Base-by-base conservation (phyloP, 495 filamentous ascomycete species). In the Aspergillus hancockii region DNA sequence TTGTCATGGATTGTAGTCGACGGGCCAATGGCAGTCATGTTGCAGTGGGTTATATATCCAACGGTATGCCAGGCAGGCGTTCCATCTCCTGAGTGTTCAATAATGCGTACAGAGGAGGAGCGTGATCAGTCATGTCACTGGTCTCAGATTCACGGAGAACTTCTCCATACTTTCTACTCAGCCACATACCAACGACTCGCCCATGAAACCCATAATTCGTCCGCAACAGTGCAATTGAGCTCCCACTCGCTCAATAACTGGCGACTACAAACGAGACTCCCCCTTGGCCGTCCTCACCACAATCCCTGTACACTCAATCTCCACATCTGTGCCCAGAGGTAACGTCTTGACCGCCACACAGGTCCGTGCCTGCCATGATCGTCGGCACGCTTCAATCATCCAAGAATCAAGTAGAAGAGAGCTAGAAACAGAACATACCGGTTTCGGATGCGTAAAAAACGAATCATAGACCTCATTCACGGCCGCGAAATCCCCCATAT, bases 341-440 rank as follows among this genome's bases (percentile, higher is more conserved):
- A 90, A 73, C 55, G 84, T 81, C 67, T 85, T 79, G 19, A 89
- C 88, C 7, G 83, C 83, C 31, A 91, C 85, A 59, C 88, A 90
- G 8, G 86, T 90, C 22, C 85, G 77, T 32, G 75, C 79, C 80
- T 75, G 55, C 25, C 25, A 28, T 7, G 7, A 28, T 28, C 25
- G 7, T 3, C 25, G 7, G 4, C 34, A 36, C 13, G 5, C 34
- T 14, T 12, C 34, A 10, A 36, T 12, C 8, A 5, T 9, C 22
- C 14, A 53, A 21, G 8, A 45, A 16, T 38, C 2, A 23, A 2
- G 34, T 18, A 16, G 25, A 43, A 25, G 41, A 40, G 13, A 58
- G n/a, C n/a, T n/a, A 49, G 34, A 41, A 23, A 8, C 22, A 46
- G 7, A 41, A 67, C 71, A 49, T 59, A 75, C 72, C 21, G 85